Conservation (phyloP, 2,329 filamentous ascomycete species). For the Bipolaris victoriae region DNA sequence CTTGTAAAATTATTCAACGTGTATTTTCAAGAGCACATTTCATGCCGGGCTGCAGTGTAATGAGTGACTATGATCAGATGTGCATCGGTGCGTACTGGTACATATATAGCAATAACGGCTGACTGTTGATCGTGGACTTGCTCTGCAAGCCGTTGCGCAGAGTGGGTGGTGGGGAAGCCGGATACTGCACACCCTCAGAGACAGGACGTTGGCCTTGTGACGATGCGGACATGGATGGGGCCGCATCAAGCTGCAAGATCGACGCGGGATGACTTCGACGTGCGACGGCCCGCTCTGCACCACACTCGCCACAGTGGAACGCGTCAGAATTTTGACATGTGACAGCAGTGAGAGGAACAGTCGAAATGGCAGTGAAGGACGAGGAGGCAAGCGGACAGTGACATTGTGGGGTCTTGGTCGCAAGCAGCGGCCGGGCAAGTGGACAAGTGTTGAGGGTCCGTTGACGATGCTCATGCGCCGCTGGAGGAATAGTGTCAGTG, state of each 20-base stretch:
- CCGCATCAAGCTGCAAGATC: constrained; percentile 25
- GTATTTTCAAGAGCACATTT: too few relatives aligned
- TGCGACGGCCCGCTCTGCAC: constrained; percentile 40
- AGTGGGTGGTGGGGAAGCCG: constrained; percentile 7
- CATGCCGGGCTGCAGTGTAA: too few relatives aligned
- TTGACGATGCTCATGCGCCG: constrained; percentile 22
- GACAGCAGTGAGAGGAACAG: constrained; percentile 18
- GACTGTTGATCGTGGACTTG: not conserved
- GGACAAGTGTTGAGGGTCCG: constrained; percentile 8
- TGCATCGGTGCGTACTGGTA: not conserved
- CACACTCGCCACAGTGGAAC: constrained; percentile 37
- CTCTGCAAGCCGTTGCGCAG: constrained; percentile 11
- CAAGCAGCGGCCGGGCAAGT: not conserved
- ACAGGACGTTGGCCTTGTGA: constrained; percentile 30
- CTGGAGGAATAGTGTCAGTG: constrained; percentile 25
- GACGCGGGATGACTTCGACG: constrained; percentile 33
- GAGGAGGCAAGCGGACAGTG: not conserved
- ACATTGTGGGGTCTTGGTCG: not conserved
- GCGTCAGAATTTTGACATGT: constrained; percentile 34
- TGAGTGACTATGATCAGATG: too few relatives aligned
- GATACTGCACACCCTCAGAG: constrained; percentile 18
- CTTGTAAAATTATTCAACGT: too few relatives aligned
- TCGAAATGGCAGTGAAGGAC: not conserved
- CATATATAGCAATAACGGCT: not conserved
- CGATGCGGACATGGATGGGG: constrained; percentile 29